A percentile compares a stretch with the other conserved stretches of the same genome.
Conservation (phyloP, 192 early-diverging fungal species). For the Backusella tuberculispora region DNA sequence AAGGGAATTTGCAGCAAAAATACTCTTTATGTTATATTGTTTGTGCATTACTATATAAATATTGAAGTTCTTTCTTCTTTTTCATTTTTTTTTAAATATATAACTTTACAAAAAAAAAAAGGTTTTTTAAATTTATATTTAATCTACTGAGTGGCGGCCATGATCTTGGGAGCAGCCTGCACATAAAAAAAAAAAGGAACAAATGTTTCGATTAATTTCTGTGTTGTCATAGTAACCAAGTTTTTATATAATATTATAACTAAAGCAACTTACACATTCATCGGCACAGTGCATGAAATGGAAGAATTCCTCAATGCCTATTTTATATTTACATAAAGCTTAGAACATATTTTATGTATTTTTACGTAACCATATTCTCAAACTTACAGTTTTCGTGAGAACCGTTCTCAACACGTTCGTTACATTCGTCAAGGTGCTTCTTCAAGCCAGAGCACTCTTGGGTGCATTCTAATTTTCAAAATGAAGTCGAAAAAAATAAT, state of each 20-base stretch:
- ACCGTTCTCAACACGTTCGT: slow-evolving; percentile 73
- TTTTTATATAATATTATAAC: neutral
- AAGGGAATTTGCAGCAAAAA: neutral
- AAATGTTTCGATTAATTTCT: slow-evolving; percentile 14
- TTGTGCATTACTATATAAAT: slow-evolving; percentile 7
- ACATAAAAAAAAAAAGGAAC: slow-evolving; percentile 7
- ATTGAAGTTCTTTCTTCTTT: too few relatives aligned
- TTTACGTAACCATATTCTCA: neutral
- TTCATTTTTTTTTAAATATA: slow-evolving; percentile 5
- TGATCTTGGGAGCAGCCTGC: slow-evolving; percentile 66
- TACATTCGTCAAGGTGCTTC: slow-evolving; percentile 78
- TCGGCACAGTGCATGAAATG: slow-evolving; percentile 85
- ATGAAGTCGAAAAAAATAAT: neutral
- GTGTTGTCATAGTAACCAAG: neutral
- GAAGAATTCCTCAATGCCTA: slow-evolving; percentile 74
- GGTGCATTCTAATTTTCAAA: slow-evolving; percentile 55
- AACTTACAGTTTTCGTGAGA: slow-evolving; percentile 72
- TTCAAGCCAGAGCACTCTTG: slow-evolving; percentile 72
- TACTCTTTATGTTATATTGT: neutral
- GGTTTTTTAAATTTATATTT: slow-evolving; percentile 13
- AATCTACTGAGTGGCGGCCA: slow-evolving; percentile 59
- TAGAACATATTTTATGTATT: neutral
- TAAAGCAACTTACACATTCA: slow-evolving; percentile 69
- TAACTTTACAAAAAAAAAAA: slow-evolving; percentile 15
- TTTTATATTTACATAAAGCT: slow-evolving; percentile 12